Percentiles rank a stretch among this genome's conserved stretches.
Conservation (phyloP, 176 grass and related monocot species). For the Rhynchospora breviuscula region DNA sequence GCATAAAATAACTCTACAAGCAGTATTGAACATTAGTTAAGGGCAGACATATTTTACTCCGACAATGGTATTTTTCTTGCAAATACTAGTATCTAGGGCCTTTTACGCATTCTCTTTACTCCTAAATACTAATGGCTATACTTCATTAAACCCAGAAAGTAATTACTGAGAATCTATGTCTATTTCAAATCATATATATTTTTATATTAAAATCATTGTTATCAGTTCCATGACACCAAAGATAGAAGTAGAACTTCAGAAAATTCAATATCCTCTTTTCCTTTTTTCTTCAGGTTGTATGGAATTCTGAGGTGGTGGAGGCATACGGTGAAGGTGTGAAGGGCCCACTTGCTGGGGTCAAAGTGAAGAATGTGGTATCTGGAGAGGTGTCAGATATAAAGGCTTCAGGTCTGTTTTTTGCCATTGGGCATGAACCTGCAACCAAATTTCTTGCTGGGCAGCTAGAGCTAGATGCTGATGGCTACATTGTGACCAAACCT, state of each 20-base stretch:
- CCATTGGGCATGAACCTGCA: conserved; percentile 83
- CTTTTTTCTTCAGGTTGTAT: conserved; percentile 36
- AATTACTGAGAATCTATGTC: background rate
- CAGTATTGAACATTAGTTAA: background rate
- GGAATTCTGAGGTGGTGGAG: conserved; percentile 85
- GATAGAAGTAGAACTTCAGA: background rate
- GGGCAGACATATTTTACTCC: background rate
- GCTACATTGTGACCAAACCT: conserved; percentile 64
- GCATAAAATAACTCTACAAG: background rate
- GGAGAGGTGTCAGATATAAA: conserved; percentile 58
- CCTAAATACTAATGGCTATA: background rate
- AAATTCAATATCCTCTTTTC: background rate
- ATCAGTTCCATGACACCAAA: background rate
- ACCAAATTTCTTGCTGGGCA: conserved; percentile 93
- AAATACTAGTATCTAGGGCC: background rate
- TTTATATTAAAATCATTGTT: background rate
- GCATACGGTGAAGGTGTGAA: conserved; percentile 44
- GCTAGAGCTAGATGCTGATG: conserved; percentile 74
- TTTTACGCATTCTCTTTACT: background rate
- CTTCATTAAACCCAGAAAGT: background rate
- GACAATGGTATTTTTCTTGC: background rate
- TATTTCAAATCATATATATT: background rate
- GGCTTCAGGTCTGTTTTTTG: conserved; percentile 83
- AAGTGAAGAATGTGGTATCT: conserved; percentile 57
- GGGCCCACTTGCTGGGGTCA: conserved; percentile 60